phyloP scores from a whole-genome alignment of 805 yeast genomes.

The Starmerella roubikii region DNA sequence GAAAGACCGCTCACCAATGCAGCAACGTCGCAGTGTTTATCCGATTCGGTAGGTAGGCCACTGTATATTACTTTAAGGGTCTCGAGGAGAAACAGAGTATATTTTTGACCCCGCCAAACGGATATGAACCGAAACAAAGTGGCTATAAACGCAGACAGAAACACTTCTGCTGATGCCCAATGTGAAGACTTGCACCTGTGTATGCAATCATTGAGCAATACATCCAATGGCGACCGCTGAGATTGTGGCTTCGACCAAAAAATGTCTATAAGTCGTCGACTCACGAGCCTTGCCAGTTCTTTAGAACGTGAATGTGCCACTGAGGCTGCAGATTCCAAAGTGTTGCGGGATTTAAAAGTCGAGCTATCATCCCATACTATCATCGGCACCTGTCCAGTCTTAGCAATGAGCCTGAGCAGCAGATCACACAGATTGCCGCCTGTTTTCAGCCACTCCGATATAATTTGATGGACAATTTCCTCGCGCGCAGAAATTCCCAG shows the following conservation, averaged over 20 bases:
- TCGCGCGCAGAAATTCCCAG: conserved; percentile 1
- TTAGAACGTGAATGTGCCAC: conserved; percentile 3
- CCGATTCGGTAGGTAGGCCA: not conserved
- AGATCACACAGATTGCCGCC: not conserved
- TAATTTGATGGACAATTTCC: conserved; percentile 4
- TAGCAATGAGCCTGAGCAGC: conserved; percentile 6
- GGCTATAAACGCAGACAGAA: conserved; percentile 6
- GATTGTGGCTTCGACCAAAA: not conserved
- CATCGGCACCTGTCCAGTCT: conserved; percentile 5
- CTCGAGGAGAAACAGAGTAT: conserved; percentile 7
- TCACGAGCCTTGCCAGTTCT: conserved; percentile 4
- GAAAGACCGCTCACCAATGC: not conserved
- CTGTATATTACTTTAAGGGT: conserved; percentile 3
- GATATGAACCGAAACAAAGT: conserved; percentile 4
- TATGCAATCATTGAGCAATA: conserved; percentile 1
- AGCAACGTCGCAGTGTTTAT: not conserved
- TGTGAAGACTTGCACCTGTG: conserved; percentile 1
- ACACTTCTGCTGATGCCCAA: conserved; percentile 12
- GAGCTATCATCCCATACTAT: conserved; percentile 6
- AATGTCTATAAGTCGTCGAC: conserved; percentile 10
- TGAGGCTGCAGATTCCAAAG: conserved; percentile 1
- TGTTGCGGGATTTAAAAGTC: conserved; percentile 1
- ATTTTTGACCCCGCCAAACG: conserved; percentile 3
- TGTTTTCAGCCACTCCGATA: not conserved
- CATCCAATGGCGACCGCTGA: not conserved